phyloP scores from a whole-genome alignment of 1,284 basidiomycete species.

The Malassezia obtusa region DNA sequence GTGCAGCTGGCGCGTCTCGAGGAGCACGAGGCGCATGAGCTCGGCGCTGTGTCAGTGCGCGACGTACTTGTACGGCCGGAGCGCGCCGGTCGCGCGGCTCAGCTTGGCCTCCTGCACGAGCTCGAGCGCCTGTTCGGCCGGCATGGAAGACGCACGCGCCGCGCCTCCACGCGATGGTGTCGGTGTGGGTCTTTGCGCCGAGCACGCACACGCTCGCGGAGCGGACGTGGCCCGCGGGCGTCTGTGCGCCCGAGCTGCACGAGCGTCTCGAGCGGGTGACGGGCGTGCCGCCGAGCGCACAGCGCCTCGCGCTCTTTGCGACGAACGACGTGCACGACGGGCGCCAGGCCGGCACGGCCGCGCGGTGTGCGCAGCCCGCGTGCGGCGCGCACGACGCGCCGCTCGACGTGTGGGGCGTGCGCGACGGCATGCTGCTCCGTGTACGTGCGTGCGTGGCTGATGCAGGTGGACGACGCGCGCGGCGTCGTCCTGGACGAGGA shows the following conservation, averaged over 20 bases:
- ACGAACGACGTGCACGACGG: not conserved
- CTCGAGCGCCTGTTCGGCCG: constrained; percentile 71
- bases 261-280: constrained; percentile 5
- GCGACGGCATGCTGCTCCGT: constrained; percentile 2
- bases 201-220: constrained; percentile 1
- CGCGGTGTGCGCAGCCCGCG: not conserved
- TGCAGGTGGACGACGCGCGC: constrained; percentile 1
- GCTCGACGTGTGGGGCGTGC: constrained; percentile 1
- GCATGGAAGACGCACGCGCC: constrained; percentile 46
- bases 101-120: constrained; percentile 75
- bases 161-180: not conserved
- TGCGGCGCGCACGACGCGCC: not conserved
- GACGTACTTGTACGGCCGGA: constrained; percentile 72
- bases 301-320: constrained; percentile 1
- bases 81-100: constrained; percentile 67
- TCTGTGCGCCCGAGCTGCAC: not conserved
- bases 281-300: constrained; percentile 9
- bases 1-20: constrained; percentile 80
- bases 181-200: constrained; percentile 10
- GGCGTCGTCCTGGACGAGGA: not conserved
- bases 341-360: not conserved
- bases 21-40: constrained; percentile 70
- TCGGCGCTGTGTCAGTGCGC: constrained; percentile 52
- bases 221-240: not conserved
- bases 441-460: not conserved